Evolutionary conservation across 331 rosid genomes (phyloP), one percentile per base, ranked within the genome.

Genomic region (Prunus yedoensis): DNA sequence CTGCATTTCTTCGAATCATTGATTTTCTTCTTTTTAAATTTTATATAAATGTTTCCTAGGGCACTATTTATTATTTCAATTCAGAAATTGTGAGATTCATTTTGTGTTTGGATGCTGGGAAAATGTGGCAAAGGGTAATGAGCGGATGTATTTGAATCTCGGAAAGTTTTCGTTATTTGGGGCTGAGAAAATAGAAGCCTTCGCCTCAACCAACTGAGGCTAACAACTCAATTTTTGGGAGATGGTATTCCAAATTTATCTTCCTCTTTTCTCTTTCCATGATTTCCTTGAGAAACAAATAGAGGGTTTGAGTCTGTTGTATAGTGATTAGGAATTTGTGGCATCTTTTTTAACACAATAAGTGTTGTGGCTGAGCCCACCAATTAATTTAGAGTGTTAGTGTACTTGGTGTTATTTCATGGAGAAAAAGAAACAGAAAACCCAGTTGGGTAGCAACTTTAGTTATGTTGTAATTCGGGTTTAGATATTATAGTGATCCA

Each of bases 31-130:
- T 38, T 38, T 38, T 38, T 7, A 38, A 38, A 38, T 38, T 38
- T 47, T 66, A 8, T 75, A 12, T 32, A 43, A 18, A 49, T 32
- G 49, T 27, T 38, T 32, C 13, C 50, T 20, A 35, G 65, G 66
- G 51, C 32, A 8, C 27, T 30, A 3, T 25, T 45, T 20, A 20
- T 13, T 28, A 28, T 53, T 10, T 68, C 51, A 47, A 56, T 74
- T 63, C 54, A 41, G 20, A 11, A 50, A 72, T 49, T 74, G 60
- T 63, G 63, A 66, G 61, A 63, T 51, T 76, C 59, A 1, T 30
- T 43, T 60, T 76, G 4, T 75, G 72, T 66, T 60, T 86, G 76
- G 59, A 17, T 74, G 64, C 74, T 20, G 59, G 18, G 75, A 75
- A 81, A 75, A 76, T 76, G 82, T 76, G 63, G 67, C 72, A 53